Percentiles rank a stretch among this genome's conserved stretches.
These are phyloP conservation scores for Borovskyia barvae DNA, from an alignment of 208 protist species.

Conservation along the genomic window DNA sequence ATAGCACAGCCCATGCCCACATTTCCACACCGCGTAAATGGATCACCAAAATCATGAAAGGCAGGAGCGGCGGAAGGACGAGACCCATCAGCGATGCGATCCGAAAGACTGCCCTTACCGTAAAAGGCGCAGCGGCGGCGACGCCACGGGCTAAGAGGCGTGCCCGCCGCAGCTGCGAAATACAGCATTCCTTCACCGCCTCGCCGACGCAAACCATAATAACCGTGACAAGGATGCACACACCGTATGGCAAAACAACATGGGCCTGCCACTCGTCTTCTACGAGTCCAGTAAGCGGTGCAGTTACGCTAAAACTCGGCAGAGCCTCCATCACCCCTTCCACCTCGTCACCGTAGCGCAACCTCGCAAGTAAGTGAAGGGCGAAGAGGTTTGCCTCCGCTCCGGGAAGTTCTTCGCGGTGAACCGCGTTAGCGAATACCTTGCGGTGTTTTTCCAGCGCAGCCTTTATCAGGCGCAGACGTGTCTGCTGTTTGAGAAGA, in stretches of 20 bases:
- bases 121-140: neutral
- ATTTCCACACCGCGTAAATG: neutral
- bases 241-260: neutral
- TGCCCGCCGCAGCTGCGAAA: conserved; percentile 4
- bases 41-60: neutral
- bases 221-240: conserved; percentile 3
- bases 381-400: conserved; percentile 31
- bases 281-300: conserved; percentile 20
- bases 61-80: conserved; percentile 7
- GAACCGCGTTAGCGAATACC: conserved; percentile 5
- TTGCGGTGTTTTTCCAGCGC: conserved; percentile 5
- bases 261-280: conserved; percentile 19
- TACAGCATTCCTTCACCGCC: conserved; percentile 18
- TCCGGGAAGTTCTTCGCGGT: conserved; percentile 11
- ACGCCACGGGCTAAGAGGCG: neutral
- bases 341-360: conserved; percentile 34
- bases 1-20: conserved; percentile 7
- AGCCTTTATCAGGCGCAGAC: conserved; percentile 18
- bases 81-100: conserved; percentile 8
- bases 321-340: conserved; percentile 12
- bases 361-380: conserved; percentile 45
- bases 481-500: conserved; percentile 30
- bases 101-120: conserved; percentile 5
- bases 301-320: conserved; percentile 14
- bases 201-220: conserved; percentile 6